Base-by-base conservation (phyloP, 2,329 filamentous ascomycete genomes). In the Rutstroemia sp. region DNA sequence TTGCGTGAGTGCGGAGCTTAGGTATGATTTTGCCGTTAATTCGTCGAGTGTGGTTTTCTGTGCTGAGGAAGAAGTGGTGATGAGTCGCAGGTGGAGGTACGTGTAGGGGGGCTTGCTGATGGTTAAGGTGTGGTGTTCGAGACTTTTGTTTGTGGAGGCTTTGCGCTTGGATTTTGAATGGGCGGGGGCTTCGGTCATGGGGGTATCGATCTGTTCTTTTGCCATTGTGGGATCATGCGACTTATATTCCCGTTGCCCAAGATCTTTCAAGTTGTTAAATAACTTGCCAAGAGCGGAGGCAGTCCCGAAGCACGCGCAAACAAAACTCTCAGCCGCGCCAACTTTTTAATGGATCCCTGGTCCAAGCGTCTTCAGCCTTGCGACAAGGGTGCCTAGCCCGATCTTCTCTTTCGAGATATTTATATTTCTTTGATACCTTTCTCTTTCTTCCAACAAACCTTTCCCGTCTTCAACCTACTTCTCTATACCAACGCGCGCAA, bases 11-110 rank as follows among this genome's bases (percentile, higher is more conserved):
- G 87, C 84, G 1, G 78, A 70, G 2, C 79, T 81, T 62, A 87
- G 80, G 65, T 87, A 84, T 0, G 82, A 75, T 36, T 81, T 81
- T 17, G 80, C 75, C 39, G 83, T 84, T 2, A 90, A 72, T 2
- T 76, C 73, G 69, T 91, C 87, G 5, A 89, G 72, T 3, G 54
- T 50, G 25, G 49, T 47, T 36, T 59, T 36, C 12, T 64, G 50
- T n/a, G 65, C 61, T 14, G 61, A 57, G 30, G 68, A n/a, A 42
- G 39, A 42, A 42, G 39, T 42, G 17, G 9, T 34, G 9, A 34
- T 10, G 30, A 34, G 30, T 34, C 30, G 30, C 12, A 86, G 72
- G 58, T 82, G 79, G 30, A 73, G 76, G 68, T 85, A 86, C 47
- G 81, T 76, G 67, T 77, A 82, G 4, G 74, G 71, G 2, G 81